Evolutionary conservation across 176 grass and related monocot species (phyloP), one percentile per base, ranked within the genome.

Genomic region (Avena eriantha): DNA sequence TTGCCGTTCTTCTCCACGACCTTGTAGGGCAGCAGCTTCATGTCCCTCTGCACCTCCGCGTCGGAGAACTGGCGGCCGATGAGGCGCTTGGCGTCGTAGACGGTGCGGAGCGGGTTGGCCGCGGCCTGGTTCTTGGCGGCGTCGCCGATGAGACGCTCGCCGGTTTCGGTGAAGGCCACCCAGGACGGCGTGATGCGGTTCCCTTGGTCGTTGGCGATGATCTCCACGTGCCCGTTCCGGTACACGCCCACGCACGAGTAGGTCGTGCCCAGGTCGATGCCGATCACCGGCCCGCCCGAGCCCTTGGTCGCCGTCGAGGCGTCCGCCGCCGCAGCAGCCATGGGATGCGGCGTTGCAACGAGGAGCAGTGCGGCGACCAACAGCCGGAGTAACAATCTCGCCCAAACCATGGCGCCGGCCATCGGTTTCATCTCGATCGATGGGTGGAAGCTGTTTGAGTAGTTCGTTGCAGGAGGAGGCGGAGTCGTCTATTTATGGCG

Each of bases 161-260:
- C 66, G 3, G 73, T 4, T 26, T 92, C 92, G 36, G 92, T 94
- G 83, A 95, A 95, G 17, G 93, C 93, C 26, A 92, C 93, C 90
- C 93, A 92, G 41, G 93, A 95, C 3, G 93, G 90, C 3, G 90
- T 95, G 79, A 95, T 95, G 33, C 95, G 92, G 81, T 97, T 97
- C 1, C 95, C 92, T 70, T 94, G 95, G 59, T 97, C 95, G 48
- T 94, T 97, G 64, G 95, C 95, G 88, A 97, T 91, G 86, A 97
- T 97, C 88, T 97, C 95, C 48, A 94, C 90, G 61, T 82, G 81
- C 18, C 93, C 86, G 87, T 90, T 79, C 79, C 93, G 57, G 93
- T 94, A 93, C 15, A 95, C 93, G 29, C 91, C 94, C 12, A 95
- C 94, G 81, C 94, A 95, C 59, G 94, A 95, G 81, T 95, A 95